phyloP scores from a whole-genome alignment of 2,329 filamentous ascomycete genomes.

The Colletotrichum scovillei region DNA sequence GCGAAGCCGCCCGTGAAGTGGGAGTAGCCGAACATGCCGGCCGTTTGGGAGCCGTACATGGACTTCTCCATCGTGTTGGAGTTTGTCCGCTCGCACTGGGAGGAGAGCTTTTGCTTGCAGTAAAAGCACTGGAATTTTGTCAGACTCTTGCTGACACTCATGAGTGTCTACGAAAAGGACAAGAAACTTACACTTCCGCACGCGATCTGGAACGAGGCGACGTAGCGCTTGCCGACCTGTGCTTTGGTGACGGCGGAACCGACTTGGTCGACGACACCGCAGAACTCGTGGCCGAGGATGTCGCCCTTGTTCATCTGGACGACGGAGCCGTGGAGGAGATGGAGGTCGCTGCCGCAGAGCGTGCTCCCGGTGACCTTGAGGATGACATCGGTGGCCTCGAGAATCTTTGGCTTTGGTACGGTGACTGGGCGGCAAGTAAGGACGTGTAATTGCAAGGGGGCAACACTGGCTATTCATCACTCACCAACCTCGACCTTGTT shows the following conservation, averaged over 20 bases:
- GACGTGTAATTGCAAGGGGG: neutral
- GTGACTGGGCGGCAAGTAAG: slow-evolving; percentile 56
- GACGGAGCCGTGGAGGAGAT: slow-evolving; percentile 66
- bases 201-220: slow-evolving; percentile 89
- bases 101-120: slow-evolving; percentile 82
- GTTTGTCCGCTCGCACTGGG: slow-evolving; percentile 85
- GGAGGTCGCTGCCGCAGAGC: slow-evolving; percentile 69
- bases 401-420: slow-evolving; percentile 75
- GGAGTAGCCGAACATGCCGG: slow-evolving; percentile 79
- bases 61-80: slow-evolving; percentile 75
- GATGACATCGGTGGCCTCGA: slow-evolving; percentile 82
- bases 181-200: slow-evolving; percentile 55
- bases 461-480: slow-evolving; percentile 27
- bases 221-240: slow-evolving; percentile 75
- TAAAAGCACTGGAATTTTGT: slow-evolving; percentile 69
- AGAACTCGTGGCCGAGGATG: slow-evolving; percentile 74
- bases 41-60: slow-evolving; percentile 83
- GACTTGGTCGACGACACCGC: slow-evolving; percentile 64
- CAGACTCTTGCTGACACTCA: too few species aligned
- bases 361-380: slow-evolving; percentile 78
- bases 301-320: slow-evolving; percentile 72
- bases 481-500: slow-evolving; percentile 77
- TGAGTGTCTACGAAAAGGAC: too few species aligned
- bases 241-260: slow-evolving; percentile 66
- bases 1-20: slow-evolving; percentile 90